Evolutionary conservation across 495 filamentous ascomycete species (phyloP), one percentile per base, ranked within the genome.

Genomic region (Penicillium lividum): DNA sequence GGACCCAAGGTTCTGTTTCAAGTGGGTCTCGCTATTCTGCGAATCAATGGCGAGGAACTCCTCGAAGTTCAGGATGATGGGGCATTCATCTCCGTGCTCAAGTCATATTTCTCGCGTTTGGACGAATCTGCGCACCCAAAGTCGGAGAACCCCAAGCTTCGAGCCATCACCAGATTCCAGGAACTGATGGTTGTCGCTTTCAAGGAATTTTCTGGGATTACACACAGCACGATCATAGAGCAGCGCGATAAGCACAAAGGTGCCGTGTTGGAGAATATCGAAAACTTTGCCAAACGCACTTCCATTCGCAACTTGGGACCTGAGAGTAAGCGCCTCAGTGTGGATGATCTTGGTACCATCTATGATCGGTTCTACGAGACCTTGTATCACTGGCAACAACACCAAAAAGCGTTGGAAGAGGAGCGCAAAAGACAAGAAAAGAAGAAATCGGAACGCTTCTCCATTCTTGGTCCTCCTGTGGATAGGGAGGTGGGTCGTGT

Each of bases 111-210:
- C 71, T 86, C 89, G 6, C 86, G 89, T 22, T 80, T 98, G 15
- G 93, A 97, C 64, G 93, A 98, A 73, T 96, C 92, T 7, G 94
- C 94, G 5, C 95, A 98, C 67, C 95, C 94, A 0, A 91, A 87
- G 61, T 96, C 91, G 0, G 91, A 96, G 64, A 97, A 98, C 62
- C 86, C 91, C 1, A 98, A 97, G 68, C 76, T 97, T 25, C 82
- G 93, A 58, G 90, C 91, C 8, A 93, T 98, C 38, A 98, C 95
- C 0, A 83, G 90, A 44, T 98, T 98, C 72, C 94, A 98, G 69
- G 94, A 98, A 66, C 80, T 98, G 53, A 97, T 98, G 91, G 94
- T 98, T 3, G 93, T 97, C 4, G 94, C 94, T 11, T 98, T 98
- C 78, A 97, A 95, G 58, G 94, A 98, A 65, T 98, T 98, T 64